These are phyloP conservation scores for Nemania diffusa DNA, from an alignment of 2,329 filamentous ascomycete genomes.

Conservation along the genomic window DNA sequence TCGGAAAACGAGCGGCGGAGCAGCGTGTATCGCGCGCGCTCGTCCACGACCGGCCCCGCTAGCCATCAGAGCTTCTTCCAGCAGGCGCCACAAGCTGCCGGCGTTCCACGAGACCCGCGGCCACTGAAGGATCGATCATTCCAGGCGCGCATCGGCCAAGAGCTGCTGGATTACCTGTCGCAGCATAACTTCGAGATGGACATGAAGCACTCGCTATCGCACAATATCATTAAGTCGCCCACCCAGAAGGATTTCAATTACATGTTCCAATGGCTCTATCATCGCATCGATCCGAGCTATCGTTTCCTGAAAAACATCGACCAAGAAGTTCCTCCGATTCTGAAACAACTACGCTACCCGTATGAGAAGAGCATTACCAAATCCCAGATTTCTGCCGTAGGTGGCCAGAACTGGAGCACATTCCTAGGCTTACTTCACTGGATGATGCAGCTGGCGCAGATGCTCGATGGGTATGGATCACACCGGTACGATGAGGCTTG, in stretches of 20 bases:
- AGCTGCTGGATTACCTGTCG: slow-evolving; percentile 90
- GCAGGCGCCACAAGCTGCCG: slow-evolving; percentile 81
- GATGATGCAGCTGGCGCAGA: slow-evolving; percentile 98
- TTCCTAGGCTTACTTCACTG: slow-evolving; percentile 95
- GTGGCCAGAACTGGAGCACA: slow-evolving; percentile 95
- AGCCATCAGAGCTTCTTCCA: slow-evolving; percentile 95
- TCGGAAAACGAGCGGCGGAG: slow-evolving; percentile 74
- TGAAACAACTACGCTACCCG: slow-evolving; percentile 94
- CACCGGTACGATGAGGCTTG: slow-evolving; percentile 92
- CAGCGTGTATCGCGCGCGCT: slow-evolving; percentile 80
- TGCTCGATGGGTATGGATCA: slow-evolving; percentile 84
- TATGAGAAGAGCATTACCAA: slow-evolving; percentile 97
- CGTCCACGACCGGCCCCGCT: slow-evolving; percentile 73
- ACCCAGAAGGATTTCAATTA: slow-evolving; percentile 98
- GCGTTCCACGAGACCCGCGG: slow-evolving; percentile 86
- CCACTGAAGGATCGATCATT: slow-evolving; percentile 84
- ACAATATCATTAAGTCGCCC: slow-evolving; percentile 90
- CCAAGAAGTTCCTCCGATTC: slow-evolving; percentile 88
- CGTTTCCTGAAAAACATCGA: slow-evolving; percentile 95
- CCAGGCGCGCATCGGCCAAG: slow-evolving; percentile 84
- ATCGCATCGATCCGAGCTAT: slow-evolving; percentile 93
- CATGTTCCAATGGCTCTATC: slow-evolving; percentile 98
- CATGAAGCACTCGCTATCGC: slow-evolving; percentile 92
- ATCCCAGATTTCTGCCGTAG: slow-evolving; percentile 92
- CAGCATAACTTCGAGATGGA: slow-evolving; percentile 97